phyloP scores from a whole-genome alignment of 2,329 filamentous ascomycete species.

The Plectosphaerella sp. region DNA sequence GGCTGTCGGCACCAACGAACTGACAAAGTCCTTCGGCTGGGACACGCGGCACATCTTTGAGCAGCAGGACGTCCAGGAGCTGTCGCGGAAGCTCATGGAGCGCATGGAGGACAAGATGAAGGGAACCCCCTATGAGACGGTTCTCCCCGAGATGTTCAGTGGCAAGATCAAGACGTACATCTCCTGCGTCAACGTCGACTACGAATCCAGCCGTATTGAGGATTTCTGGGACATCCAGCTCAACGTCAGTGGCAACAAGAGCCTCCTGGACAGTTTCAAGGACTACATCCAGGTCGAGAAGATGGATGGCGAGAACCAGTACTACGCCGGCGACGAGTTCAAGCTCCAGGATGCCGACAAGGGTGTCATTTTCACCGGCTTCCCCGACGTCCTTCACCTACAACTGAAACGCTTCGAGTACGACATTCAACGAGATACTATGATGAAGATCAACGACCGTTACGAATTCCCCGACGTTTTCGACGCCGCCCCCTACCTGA shows the following conservation, averaged over 20 bases:
- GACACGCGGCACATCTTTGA: constrained; percentile 97
- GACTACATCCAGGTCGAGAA: constrained; percentile 97
- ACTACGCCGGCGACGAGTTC: constrained; percentile 84
- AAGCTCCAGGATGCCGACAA: constrained; percentile 96
- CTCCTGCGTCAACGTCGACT: constrained; percentile 96
- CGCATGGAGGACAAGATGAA: constrained; percentile 98
- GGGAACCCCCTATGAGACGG: constrained; percentile 85
- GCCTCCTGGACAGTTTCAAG: constrained; percentile 87
- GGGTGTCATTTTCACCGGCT: constrained; percentile 93
- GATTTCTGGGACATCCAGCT: constrained; percentile 99
- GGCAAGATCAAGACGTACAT: constrained; percentile 99
- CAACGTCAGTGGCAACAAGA: constrained; percentile 92
- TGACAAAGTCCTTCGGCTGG: constrained; percentile 97
- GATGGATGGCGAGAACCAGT: constrained; percentile 97
- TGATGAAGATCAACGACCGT: constrained; percentile 97
- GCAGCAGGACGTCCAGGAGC: constrained; percentile 96
- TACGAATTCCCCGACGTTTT: constrained; percentile 85
- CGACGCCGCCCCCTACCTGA: constrained; percentile 82
- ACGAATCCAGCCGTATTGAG: constrained; percentile 91
- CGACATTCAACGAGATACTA: constrained; percentile 89
- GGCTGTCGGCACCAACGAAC: constrained; percentile 85
- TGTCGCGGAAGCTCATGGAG: constrained; percentile 96
- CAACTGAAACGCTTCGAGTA: constrained; percentile 98
- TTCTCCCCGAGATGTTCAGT: constrained; percentile 85
- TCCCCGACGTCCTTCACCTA: constrained; percentile 88